Percentiles rank a stretch among this genome's conserved stretches.
Evolutionary conservation across 257 asterid species (phyloP).

Genomic region (Penstemon barbatus): DNA sequence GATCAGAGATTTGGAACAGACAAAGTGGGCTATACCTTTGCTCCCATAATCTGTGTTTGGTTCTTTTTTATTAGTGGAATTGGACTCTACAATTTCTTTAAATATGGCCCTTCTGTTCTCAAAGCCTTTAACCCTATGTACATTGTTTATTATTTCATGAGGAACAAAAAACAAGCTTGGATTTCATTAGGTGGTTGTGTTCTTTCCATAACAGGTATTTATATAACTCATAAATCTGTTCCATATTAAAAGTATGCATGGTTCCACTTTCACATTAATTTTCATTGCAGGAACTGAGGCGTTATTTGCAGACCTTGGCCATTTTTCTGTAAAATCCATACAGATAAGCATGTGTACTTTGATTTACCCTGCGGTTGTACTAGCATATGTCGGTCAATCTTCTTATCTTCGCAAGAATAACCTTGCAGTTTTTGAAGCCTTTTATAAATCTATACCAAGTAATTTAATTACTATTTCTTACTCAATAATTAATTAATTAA

Average conservation of each 20-base stretch:
- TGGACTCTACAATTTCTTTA: slow-evolving; percentile 62
- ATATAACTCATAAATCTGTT: too few relatives aligned
- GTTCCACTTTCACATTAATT: not conserved
- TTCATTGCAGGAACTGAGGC: slow-evolving; percentile 60
- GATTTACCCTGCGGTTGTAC: slow-evolving; percentile 44
- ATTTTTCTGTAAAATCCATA: slow-evolving; percentile 55
- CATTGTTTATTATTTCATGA: slow-evolving; percentile 42
- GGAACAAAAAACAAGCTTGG: slow-evolving; percentile 56
- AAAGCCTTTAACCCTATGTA: slow-evolving; percentile 55
- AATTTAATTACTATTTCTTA: not conserved
- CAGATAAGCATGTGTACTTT: slow-evolving; percentile 57
- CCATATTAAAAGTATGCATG: not conserved
- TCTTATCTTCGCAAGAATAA: slow-evolving; percentile 47
- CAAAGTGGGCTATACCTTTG: slow-evolving; percentile 65
- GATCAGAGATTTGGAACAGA: slow-evolving; percentile 67
- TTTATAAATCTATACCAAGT: slow-evolving; percentile 62
- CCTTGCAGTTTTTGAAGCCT: slow-evolving; percentile 31
- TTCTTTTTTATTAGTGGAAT: slow-evolving; percentile 42
- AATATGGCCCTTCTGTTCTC: slow-evolving; percentile 42
- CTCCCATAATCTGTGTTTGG: slow-evolving; percentile 57
- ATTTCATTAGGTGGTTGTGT: slow-evolving; percentile 65
- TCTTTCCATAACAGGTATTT: slow-evolving; percentile 52
- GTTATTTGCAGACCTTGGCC: slow-evolving; percentile 68
- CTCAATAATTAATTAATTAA: too few relatives aligned
- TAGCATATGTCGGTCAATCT: slow-evolving; percentile 61